Evolutionary conservation across 768 basidiomycete genomes (phyloP), one percentile per base, ranked within the genome.

Genomic region (Psilocybe azurescens): DNA sequence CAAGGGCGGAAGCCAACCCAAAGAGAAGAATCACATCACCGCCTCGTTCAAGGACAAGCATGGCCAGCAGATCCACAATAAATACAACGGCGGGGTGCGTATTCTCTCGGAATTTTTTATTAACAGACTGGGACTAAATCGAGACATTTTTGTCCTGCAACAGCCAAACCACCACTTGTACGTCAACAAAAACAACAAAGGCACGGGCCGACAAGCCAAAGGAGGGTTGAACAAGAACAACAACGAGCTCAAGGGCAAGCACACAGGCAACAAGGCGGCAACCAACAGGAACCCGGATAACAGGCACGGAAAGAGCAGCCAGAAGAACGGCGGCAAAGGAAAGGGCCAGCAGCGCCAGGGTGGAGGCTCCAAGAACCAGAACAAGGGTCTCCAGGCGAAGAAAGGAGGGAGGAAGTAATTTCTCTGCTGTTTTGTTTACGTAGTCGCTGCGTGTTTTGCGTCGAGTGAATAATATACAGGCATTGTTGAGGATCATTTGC

Each of bases 21-120:
- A 58, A n/a, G 61, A 56, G 61, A 38, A 52, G 18, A 57, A 57
- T 36, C 61, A 57, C 46, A 58, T 62, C 61, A 62, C 61, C n/a
- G 61, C 61, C 9, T 62, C 61, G 28, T 62, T 62, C 36, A 30
- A 49, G 8, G 61, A 62, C 28, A 41, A 57, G 24, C 24, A 51
- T 39, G 30, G 46, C 13, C 11, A 56, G 16, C 29, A 44, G 11
- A 48, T 60, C 14, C 20, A 24, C 29, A 60, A 60, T 20, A 60
- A 14, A 8, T 55, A 32, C 46, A 60, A 60, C 18, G 59, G 53
- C 53, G 53, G 53, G 32, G 59, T 60, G 20, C 14, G 59, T 48
- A 28, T 46, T 33, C 33, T 16, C 16, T n/a, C 41, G 5, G 4
- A 9, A 18, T 50, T 59, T 9, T 18, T 14, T 18, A 36, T 52